Evolutionary conservation across 345 rosid genomes (phyloP), one percentile per base, ranked within the genome.

Genomic region (Excoecaria agallocha): DNA sequence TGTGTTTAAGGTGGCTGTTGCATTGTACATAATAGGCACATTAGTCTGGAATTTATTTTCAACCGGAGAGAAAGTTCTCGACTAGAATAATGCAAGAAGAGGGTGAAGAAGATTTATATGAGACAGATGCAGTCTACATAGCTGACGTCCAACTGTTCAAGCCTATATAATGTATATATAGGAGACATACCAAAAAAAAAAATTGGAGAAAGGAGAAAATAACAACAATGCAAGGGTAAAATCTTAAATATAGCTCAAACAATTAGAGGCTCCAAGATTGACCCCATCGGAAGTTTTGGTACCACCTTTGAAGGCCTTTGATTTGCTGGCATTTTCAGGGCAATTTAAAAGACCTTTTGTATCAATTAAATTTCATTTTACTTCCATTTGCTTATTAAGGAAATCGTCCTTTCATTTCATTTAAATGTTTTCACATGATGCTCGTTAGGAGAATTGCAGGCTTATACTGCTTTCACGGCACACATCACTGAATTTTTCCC

Each of bases 1-100:
- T 81, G 98, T 92, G 56, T 95, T 95, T 76, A 91, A 90, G 90
- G 96, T 92, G 66, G 85, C 96, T 50, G 98, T 92, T n/a, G 93
- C 11, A 15, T 74, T 92, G 38, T 94, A 94, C 87, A 57, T 94
- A 64, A 76, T 88, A 6, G 97, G 98, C 80, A 91, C 97, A 64
- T 46, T 91, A 66, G 90, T 92, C 37, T 92, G 98, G 98, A 92
- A 92, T 86, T 73, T 94, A 19, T 94, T 94, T 68, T 81, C 95
- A 20, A 94, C 98, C 0, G 98, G 98, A 68, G 97, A 94, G 78
- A 92, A 82, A 81, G 49, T 94, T 79, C 87, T 92, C 30, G 98
- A 94, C 82, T 92, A 86, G 85, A 30, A 25, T 68, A 39, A 37
- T 2, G 52, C 39, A 22, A 64, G 70, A 64, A 49, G 12, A 25